Evolutionary conservation across 441 rosid species (phyloP), one percentile per base, ranked within the genome.

Genomic region (Mallotus repandus): DNA sequence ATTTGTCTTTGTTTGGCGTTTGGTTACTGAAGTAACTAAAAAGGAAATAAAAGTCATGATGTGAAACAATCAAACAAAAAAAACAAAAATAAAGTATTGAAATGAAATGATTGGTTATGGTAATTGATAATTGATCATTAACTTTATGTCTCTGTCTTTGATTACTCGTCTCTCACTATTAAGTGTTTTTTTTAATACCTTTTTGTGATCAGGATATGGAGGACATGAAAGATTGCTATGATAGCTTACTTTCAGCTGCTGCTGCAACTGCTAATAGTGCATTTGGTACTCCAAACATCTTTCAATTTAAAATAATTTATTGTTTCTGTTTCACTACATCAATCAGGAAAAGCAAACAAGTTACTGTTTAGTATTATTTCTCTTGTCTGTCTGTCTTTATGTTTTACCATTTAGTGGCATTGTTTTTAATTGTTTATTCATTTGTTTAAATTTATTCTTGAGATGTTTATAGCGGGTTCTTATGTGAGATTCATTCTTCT

Each of bases 191-290:
- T 58, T 45, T 25, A 29, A 53, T 13, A 11, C 22, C 65, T 72
- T 57, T 58, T 58, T 73, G 4, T 29, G 11, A 54, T 45, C 67
- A 96, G 98, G 97, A 92, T 64, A 85, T 96, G 98, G 91, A 86
- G 79, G 92, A 86, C 59, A 92, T 96, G 94, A 86, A 86, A 83
- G 85, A 89, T 63, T 92, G 99, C 81, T 96, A 94, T 41, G 99
- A 96, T 83, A 91, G 96, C 83, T 86, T 96, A 76, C 94, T 96
- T 78, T 82, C 98, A 72, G 97, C 98, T 3, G 98, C 99, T 74
- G 96, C 98, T 25, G 97, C 90, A 10, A 89, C 92, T 3, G 98
- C 98, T 35, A 96, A 96, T 80, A 87, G 98, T 70, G 97, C 98
- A 43, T 96, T 80, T 75, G 99, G 99, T 96, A 87, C 41, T 38